phyloP scores from a whole-genome alignment of 352 stramenopile species.

The Globisporangium uncinulatum region DNA sequence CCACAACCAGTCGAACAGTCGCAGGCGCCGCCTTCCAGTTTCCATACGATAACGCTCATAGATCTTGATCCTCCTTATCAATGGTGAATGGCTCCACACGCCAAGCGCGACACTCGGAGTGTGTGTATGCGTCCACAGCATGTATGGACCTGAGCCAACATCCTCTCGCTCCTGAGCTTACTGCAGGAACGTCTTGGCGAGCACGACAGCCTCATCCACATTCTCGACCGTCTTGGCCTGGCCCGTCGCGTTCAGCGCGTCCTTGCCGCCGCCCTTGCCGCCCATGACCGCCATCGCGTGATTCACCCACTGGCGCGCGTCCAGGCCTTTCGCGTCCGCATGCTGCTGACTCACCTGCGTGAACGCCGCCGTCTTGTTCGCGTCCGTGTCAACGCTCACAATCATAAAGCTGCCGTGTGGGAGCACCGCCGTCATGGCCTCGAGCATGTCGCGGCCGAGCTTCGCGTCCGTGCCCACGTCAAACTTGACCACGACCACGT shows the following conservation, averaged over 20 bases:
- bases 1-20: no score
- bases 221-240: slow-evolving; percentile 78
- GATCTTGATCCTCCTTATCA: no score
- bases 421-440: slow-evolving; percentile 79
- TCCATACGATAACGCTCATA: no score
- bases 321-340: slow-evolving; percentile 59
- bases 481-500: slow-evolving; percentile 87
- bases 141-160: no score
- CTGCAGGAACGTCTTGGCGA: slow-evolving; percentile 59
- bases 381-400: slow-evolving; percentile 87
- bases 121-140: no score
- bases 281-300: slow-evolving; percentile 87
- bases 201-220: slow-evolving; percentile 55
- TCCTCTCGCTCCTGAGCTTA: neutral
- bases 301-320: slow-evolving; percentile 93
- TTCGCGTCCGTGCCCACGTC: slow-evolving; percentile 94
- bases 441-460: slow-evolving; percentile 92
- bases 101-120: no score
- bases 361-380: slow-evolving; percentile 92
- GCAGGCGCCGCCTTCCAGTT: no score
- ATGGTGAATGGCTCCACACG: no score
- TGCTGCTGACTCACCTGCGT: slow-evolving; percentile 89
- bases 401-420: slow-evolving; percentile 90
- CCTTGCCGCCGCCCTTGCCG: slow-evolving; percentile 95
- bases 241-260: slow-evolving; percentile 61